These are phyloP conservation scores for Rhizopus arrhizus DNA, from an alignment of 371 early-diverging fungal genomes.

Conservation along the genomic window DNA sequence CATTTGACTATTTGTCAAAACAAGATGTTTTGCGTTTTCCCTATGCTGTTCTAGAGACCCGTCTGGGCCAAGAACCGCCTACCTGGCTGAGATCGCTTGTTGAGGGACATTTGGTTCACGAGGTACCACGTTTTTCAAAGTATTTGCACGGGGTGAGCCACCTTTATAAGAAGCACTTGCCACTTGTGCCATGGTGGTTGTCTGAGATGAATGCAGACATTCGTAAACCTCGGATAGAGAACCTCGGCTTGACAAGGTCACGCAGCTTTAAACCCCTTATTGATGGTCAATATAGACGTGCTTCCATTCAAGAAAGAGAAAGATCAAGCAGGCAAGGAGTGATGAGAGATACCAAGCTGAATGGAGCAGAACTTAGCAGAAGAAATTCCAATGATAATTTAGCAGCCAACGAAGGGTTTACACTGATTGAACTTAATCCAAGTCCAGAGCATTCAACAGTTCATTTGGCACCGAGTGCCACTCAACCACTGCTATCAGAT, in stretches of 20 bases:
- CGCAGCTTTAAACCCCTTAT: slow-evolving; percentile 53
- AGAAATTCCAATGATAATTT: slow-evolving; percentile 5
- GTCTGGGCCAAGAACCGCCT: slow-evolving; percentile 88
- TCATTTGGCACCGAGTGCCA: not conserved
- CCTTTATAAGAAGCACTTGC: slow-evolving; percentile 37
- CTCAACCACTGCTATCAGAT: slow-evolving; percentile 3
- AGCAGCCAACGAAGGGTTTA: slow-evolving; percentile 11
- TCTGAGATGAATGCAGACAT: slow-evolving; percentile 61
- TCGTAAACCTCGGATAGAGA: slow-evolving; percentile 55
- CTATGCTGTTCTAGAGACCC: slow-evolving; percentile 50
- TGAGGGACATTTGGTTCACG: slow-evolving; percentile 89
- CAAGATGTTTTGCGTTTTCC: slow-evolving; percentile 47
- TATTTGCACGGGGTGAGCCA: slow-evolving; percentile 92
- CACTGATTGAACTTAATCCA: slow-evolving; percentile 19
- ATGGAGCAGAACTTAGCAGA: slow-evolving; percentile 18
- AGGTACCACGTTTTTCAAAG: slow-evolving; percentile 98
- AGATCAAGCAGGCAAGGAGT: slow-evolving; percentile 11
- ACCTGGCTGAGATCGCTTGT: slow-evolving; percentile 93
- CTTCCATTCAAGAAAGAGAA: slow-evolving; percentile 40
- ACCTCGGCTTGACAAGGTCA: slow-evolving; percentile 47
- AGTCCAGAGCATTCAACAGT: not conserved
- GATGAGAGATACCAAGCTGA: not conserved
- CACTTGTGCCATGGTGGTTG: slow-evolving; percentile 52
- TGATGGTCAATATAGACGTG: slow-evolving; percentile 49
- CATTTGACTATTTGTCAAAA: slow-evolving; percentile 87